Percentiles rank a stretch among this genome's conserved stretches.
These are phyloP conservation scores for Imleria badia DNA, from an alignment of 768 basidiomycete genomes.

Conservation along the genomic window DNA sequence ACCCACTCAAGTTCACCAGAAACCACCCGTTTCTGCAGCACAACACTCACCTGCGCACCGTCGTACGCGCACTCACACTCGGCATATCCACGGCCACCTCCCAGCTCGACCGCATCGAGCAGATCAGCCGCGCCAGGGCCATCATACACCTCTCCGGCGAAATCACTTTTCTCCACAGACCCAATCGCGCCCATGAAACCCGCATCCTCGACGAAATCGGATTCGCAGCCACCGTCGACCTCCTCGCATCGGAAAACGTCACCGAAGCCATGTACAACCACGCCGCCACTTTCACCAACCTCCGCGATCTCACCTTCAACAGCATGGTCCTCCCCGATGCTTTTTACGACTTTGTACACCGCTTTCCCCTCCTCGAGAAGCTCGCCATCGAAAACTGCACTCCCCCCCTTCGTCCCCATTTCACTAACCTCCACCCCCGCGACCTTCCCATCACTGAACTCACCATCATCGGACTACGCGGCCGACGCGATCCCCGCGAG, in stretches of 20 bases:
- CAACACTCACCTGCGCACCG: conserved; percentile 5
- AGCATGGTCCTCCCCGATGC: conserved; percentile 37
- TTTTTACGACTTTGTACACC: conserved; percentile 37
- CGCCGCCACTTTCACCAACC: conserved; percentile 29
- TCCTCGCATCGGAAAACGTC: conserved; percentile 20
- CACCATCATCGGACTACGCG: conserved; percentile 38
- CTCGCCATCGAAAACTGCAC: conserved; percentile 45
- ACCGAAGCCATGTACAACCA: conserved; percentile 22
- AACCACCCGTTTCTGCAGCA: conserved; percentile 20
- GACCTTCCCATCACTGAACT: conserved; percentile 44
- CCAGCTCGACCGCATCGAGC: conserved; percentile 27
- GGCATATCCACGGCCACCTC: conserved; percentile 24
- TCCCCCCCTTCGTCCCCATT: conserved; percentile 17
- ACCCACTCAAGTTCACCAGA: conserved; percentile 27
- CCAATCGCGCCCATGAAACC: conserved; percentile 22
- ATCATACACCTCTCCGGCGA: conserved; percentile 19
- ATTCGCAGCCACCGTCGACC: conserved; percentile 18
- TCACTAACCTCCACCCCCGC: conserved; percentile 28
- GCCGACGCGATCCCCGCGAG: conserved; percentile 24
- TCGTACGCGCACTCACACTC: conserved; percentile 25
- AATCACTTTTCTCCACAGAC: conserved; percentile 14
- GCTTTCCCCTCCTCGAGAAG: conserved; percentile 36
- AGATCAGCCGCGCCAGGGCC: conserved; percentile 28
- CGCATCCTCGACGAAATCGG: conserved; percentile 26
- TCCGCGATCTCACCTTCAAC: conserved; percentile 38